These are phyloP conservation scores for Artemisia argyi DNA, from an alignment of 129 eudicot genomes.

Conservation along the genomic window DNA sequence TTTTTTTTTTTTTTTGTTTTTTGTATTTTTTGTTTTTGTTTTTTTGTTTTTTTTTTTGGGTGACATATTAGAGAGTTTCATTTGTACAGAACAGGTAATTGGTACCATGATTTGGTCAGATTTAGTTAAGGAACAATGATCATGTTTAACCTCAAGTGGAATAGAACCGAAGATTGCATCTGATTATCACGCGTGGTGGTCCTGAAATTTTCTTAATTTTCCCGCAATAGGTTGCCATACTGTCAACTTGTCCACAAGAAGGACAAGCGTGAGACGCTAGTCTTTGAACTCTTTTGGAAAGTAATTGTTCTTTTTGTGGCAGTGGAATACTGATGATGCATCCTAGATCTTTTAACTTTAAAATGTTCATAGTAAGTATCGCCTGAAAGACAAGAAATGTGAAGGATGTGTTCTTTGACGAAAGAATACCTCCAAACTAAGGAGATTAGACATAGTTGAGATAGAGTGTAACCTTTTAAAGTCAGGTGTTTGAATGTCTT, in stretches of 20 bases:
- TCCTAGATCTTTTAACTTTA: constrained; percentile 16
- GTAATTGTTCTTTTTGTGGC: constrained; percentile 18
- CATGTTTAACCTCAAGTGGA: constrained; percentile 26
- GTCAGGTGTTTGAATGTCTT: no score
- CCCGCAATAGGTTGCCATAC: constrained; percentile 20
- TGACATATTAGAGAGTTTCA: constrained; percentile 9
- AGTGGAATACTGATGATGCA: constrained; percentile 8
- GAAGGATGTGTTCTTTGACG: not conserved
- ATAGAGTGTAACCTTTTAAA: no score
- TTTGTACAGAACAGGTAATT: not conserved
- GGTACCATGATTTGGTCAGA: not conserved
- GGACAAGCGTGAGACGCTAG: constrained; percentile 24
- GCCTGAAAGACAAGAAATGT: constrained; percentile 2
- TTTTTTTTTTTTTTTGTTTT: not conserved
- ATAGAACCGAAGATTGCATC: constrained; percentile 13
- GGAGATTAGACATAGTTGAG: not conserved
- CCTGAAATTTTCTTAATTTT: constrained; percentile 13
- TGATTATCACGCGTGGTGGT: constrained; percentile 27
- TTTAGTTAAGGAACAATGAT: constrained; percentile 7
- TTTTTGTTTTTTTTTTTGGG: not conserved
- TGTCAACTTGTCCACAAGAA: constrained; percentile 29
- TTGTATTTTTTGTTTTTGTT: not conserved
- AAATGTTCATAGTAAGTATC: not conserved
- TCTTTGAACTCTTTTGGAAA: constrained; percentile 22
- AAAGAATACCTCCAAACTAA: not conserved